A percentile compares a stretch with the other conserved stretches of the same genome.
phyloP scores from a whole-genome alignment of 139 green algal genomes.

The Monoraphidium neglectum region DNA sequence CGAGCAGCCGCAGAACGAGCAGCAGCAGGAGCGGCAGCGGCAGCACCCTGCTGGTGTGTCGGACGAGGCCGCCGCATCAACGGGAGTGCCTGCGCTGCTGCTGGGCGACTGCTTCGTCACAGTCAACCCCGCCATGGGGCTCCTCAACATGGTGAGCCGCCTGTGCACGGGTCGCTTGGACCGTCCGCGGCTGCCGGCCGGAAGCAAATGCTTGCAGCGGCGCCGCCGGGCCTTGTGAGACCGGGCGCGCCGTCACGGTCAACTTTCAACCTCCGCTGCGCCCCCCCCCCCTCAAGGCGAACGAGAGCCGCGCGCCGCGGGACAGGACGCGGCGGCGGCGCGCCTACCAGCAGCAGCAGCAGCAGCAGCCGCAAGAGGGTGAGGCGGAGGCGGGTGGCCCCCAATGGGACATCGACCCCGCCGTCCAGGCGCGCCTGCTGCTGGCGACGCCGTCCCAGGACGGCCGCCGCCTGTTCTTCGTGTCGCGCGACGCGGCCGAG shows the following conservation, averaged over 20 bases:
- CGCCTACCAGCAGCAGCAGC: not conserved
- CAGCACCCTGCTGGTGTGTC: too few species aligned
- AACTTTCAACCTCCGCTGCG: not conserved
- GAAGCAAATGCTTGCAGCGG: too few species aligned
- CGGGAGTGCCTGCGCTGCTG: conserved; percentile 17
- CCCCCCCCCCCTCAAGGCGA: not conserved
- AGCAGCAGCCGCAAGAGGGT: conserved; percentile 19
- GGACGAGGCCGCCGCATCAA: too few species aligned
- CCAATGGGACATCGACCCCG: not conserved
- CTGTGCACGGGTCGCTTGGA: too few species aligned
- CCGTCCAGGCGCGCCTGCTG: not conserved
- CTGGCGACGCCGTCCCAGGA: not conserved
- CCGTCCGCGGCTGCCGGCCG: too few species aligned
- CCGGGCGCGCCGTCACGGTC: too few species aligned
- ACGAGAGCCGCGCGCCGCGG: not conserved
- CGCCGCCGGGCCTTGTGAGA: too few species aligned
- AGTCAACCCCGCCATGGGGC: conserved; percentile 19
- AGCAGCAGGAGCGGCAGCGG: too few species aligned
- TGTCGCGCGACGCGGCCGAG: conserved; percentile 4
- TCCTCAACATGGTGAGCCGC: conserved; percentile 13
- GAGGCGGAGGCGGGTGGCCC: not conserved
- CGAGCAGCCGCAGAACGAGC: too few species aligned
- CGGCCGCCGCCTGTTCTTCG: conserved; percentile 2
- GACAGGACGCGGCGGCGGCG: not conserved
- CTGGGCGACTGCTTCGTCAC: conserved; percentile 30